Base-by-base conservation (phyloP, 2,329 filamentous ascomycete genomes). In the Herpomyces periplanetae region DNA sequence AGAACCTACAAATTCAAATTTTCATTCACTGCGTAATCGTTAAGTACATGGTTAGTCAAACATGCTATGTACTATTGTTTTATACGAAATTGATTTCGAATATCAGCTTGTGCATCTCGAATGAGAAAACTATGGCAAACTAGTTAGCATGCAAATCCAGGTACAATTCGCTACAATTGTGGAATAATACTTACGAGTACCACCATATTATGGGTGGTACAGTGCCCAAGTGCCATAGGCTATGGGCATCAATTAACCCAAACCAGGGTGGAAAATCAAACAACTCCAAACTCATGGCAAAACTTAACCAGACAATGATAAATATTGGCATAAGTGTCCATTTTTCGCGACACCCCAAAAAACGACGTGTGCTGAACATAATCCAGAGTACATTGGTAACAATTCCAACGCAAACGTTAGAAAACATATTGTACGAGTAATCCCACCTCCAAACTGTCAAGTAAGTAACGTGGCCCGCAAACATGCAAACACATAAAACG, bases 371-470 rank as follows among this genome's bases (percentile, higher is more conserved):
- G 34, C 64, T 73, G 39, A 85, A 88, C 37, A 53, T 63, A 16
- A 49, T 65, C 80, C 80, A 91, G 22, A 91, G 41, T 3, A 59
- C 20, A 31, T 91, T 87, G 33, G 71, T 61, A 3, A 73, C 37
- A 15, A 71, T 44, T 3, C 80, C 80, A 5, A 64, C 53, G 3
- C 51, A 55, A 9, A 96, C 65, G 31, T 91, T 96, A 19, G 73
- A 80, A 2, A 63, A 57, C 71, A 96, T 91, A 36, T 96, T 96
- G 42, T 96, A 96, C 3, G 62, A 64, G 36, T 96, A 96, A 38
- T 91, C 65, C 65, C 80, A 96, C 8, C 49, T 45, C 45, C 73
- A 66, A 28, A 69, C 54, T 32, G 62, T 68, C 21, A 96, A 47
- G 36, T 87, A 96, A 17, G 45, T 50, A 18, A 88, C 56, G 34